Base-by-base conservation (phyloP, 2,329 filamentous ascomycete genomes). In the Thelonectria olida region DNA sequence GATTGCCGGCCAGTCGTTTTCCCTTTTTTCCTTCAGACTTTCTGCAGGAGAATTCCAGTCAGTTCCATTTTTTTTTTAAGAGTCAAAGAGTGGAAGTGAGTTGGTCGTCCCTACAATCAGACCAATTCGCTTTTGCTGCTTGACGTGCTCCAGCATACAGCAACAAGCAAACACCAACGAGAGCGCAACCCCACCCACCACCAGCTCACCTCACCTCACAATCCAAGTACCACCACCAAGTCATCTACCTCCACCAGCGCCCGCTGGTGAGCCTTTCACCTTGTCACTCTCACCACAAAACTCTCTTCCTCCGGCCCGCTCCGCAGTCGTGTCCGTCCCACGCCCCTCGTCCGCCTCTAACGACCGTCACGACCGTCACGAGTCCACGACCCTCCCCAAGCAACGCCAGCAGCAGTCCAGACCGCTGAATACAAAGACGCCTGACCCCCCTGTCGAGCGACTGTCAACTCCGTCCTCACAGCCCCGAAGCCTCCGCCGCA, bases 341-440 rank as follows among this genome's bases (percentile, higher is more conserved):
- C 78, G 71, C 58, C 71, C 77, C 65, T 70, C 74, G 50, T 72
- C 74, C 47, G 70, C 73, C 67, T 74, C 74, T 84, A 73, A 84
- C 80, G 83, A 85, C 83, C 80, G 79, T 82, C 78, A 85, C 85
- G 83, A 85, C 73, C 77, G 71, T 77, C 74, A 85, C 82, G 82
- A 82, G 72, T 76, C 78, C 71, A 78, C 78, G 73, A 74, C 77
- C 63, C 66, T 71, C 68, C 71, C 74, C 74, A 78, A 79, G 76
- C 79, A 81, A 80, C 80, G 78, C 75, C 80, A 81, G 78, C 78
- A 80, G 78, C 78, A 80, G 57, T 39, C 60, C 41, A 69, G 68
- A 65, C 60, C 62, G 58, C 66, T 67, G 60, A 66, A 50, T 34
- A 63, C 58, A 23, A 67, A 67, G 45, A 71, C 78, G 58, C 72